These are phyloP conservation scores for Suillus brevipes DNA, from an alignment of 768 basidiomycete species.

Conservation along the genomic window DNA sequence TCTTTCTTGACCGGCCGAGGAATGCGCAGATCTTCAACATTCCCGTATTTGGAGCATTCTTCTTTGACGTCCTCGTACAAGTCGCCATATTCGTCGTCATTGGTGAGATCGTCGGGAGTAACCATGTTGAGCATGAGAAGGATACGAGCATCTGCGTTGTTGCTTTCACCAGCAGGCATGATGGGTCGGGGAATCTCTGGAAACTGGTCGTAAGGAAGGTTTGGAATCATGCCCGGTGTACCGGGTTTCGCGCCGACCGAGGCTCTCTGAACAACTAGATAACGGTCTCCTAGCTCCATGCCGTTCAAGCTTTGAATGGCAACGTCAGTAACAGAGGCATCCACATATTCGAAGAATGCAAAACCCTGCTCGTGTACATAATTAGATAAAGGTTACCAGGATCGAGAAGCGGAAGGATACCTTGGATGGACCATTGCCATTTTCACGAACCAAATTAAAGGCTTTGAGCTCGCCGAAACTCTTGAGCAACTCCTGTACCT, in stretches of 20 bases:
- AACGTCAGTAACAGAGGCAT: constrained; percentile 84
- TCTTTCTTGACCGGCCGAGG: constrained; percentile 88
- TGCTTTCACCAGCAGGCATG: constrained; percentile 77
- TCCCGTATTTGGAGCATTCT: constrained; percentile 80
- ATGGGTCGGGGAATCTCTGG: constrained; percentile 85
- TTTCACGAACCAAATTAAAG: constrained; percentile 97
- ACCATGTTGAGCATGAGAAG: constrained; percentile 99
- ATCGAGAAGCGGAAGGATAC: constrained; percentile 38
- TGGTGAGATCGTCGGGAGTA: constrained; percentile 83
- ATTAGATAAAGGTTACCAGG: background rate
- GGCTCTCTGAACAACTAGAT: constrained; percentile 94
- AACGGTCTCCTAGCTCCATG: constrained; percentile 96
- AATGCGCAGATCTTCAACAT: constrained; percentile 82
- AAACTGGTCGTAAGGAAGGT: constrained; percentile 77
- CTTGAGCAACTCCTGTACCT: constrained; percentile 96
- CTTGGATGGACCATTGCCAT: constrained; percentile 85
- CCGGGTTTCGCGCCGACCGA: constrained; percentile 89
- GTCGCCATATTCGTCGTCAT: constrained; percentile 92
- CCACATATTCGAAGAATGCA: constrained; percentile 98
- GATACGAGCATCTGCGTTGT: constrained; percentile 68
- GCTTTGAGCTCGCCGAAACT: constrained; percentile 97
- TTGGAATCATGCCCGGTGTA: constrained; percentile 55
- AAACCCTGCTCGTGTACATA: constrained; percentile 68
- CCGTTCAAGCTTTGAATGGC: constrained; percentile 96
- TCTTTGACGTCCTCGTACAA: constrained; percentile 93